phyloP scores from a whole-genome alignment of 495 filamentous ascomycete genomes.

The Amniculicola lignicola region DNA sequence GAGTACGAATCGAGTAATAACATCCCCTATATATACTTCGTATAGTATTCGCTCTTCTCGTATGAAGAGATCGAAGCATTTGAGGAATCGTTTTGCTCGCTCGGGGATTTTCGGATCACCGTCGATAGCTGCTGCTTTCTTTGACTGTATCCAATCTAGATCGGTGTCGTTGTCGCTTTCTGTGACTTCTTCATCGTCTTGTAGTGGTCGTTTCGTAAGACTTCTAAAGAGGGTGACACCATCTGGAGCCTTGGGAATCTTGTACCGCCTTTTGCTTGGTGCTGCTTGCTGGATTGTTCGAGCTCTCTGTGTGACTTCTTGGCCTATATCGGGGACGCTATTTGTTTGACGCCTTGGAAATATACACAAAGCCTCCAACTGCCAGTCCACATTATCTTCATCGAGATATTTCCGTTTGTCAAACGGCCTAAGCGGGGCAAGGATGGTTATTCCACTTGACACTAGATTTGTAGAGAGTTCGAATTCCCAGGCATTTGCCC shows the following conservation, averaged over 20 bases:
- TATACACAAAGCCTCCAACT: too few relatives aligned
- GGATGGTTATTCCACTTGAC: too few relatives aligned
- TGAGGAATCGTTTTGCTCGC: constrained; percentile 6
- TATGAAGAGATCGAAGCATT: constrained; percentile 5
- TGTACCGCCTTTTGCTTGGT: constrained; percentile 6
- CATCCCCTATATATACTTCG: constrained; percentile 15
- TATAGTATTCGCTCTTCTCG: constrained; percentile 3
- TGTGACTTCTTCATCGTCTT: constrained; percentile 7
- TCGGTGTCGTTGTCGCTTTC: constrained; percentile 29
- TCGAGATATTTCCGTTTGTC: too few relatives aligned
- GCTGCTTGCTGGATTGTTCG: too few relatives aligned
- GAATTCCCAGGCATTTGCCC: too few relatives aligned
- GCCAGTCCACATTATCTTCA: too few relatives aligned
- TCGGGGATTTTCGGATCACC: constrained; percentile 2
- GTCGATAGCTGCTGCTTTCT: background rate
- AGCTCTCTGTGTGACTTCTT: too few relatives aligned
- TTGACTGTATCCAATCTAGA: constrained; percentile 10
- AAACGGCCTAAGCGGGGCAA: too few relatives aligned
- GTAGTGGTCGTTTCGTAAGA: constrained; percentile 12
- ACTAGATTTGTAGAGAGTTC: too few relatives aligned
- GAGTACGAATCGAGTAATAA: constrained; percentile 12
- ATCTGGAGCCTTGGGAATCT: constrained; percentile 2
- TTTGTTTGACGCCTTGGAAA: too few relatives aligned
- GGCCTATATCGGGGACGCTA: too few relatives aligned
- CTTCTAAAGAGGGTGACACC: constrained; percentile 14